Percentiles rank a stretch among this genome's conserved stretches.
These are phyloP conservation scores for Infundibulicybe gibba DNA, from an alignment of 768 basidiomycete genomes.

Conservation along the genomic window DNA sequence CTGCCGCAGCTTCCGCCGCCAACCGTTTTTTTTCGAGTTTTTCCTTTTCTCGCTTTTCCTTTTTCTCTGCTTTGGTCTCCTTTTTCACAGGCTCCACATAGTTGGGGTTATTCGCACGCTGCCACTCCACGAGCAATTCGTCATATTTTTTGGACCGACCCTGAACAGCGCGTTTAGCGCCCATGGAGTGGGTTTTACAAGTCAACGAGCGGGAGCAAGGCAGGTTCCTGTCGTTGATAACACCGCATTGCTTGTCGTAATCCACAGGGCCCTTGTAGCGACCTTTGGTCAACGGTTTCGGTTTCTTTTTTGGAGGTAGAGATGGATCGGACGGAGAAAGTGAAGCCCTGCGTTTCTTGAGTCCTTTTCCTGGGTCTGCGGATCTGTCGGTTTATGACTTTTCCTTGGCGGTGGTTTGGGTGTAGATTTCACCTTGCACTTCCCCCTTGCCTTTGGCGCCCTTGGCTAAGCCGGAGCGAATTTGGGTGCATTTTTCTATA, in stretches of 20 bases:
- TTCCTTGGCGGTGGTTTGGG: no score
- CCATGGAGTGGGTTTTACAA: conserved; percentile 98
- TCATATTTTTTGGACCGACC: conserved; percentile 85
- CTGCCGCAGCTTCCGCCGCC: conserved; percentile 67
- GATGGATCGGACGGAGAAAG: conserved; percentile 61
- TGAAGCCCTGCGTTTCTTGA: conserved; percentile 82
- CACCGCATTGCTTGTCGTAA: conserved; percentile 91
- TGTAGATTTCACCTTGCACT: conserved; percentile 35
- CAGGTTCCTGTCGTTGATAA: conserved; percentile 91
- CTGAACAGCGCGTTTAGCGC: conserved; percentile 87
- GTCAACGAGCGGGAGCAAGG: conserved; percentile 95
- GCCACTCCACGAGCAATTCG: conserved; percentile 88
- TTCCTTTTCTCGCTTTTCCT: conserved; percentile 78
- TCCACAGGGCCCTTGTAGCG: conserved; percentile 85
- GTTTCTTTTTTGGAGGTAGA: conserved; percentile 75
- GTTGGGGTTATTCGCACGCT: conserved; percentile 82
- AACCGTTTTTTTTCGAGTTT: conserved; percentile 79
- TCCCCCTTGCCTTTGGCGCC: conserved; percentile 51
- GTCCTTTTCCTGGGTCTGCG: conserved; percentile 40
- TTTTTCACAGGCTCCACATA: conserved; percentile 86
- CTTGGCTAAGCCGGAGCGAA: conserved; percentile 52
- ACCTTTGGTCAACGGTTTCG: conserved; percentile 70
- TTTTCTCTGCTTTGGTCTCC: conserved; percentile 84
- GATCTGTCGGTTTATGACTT: conserved; percentile 6
- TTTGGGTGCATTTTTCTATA: conserved; percentile 59